Conservation (phyloP, 306 rosid genomes). For the Malus domestica region DNA sequence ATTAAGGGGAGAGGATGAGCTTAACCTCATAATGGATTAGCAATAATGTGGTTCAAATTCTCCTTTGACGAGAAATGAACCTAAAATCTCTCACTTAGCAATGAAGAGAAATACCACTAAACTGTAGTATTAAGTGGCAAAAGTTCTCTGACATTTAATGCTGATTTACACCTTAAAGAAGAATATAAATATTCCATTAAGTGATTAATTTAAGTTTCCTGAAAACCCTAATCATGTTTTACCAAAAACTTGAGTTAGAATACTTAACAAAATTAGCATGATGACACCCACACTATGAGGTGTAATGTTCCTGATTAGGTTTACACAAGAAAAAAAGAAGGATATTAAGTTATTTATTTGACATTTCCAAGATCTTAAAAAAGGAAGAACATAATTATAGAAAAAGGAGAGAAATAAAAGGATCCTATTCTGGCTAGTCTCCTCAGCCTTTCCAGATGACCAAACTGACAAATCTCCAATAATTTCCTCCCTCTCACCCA, state of each 20-base stretch:
- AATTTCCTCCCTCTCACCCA: slow-evolving; percentile 17
- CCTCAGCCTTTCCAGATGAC: slow-evolving; percentile 23
- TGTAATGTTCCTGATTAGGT: neutral
- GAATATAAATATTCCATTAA: neutral
- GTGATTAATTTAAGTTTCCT: neutral
- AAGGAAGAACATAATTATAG: neutral
- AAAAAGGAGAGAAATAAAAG: neutral
- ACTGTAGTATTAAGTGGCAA: neutral
- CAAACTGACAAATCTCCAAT: slow-evolving; percentile 31
- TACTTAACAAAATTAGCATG: neutral
- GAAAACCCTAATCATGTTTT: neutral
- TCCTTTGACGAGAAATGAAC: accelerated
- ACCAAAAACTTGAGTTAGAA: neutral
- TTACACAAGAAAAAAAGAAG: neutral
- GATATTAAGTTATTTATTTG: neutral
- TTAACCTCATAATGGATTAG: no score
- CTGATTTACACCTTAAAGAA: neutral
- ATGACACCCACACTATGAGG: neutral
- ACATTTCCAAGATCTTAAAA: neutral
- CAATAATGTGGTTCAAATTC: no score
- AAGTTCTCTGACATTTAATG: neutral
- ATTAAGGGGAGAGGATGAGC: accelerated
- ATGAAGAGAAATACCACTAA: no score
- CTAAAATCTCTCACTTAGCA: no score
- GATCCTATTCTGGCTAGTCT: slow-evolving; percentile 10